Evolutionary conservation across 371 early-diverging fungal species (phyloP), one percentile per base, ranked within the genome.

Genomic region (Dichotomocladium elegans): DNA sequence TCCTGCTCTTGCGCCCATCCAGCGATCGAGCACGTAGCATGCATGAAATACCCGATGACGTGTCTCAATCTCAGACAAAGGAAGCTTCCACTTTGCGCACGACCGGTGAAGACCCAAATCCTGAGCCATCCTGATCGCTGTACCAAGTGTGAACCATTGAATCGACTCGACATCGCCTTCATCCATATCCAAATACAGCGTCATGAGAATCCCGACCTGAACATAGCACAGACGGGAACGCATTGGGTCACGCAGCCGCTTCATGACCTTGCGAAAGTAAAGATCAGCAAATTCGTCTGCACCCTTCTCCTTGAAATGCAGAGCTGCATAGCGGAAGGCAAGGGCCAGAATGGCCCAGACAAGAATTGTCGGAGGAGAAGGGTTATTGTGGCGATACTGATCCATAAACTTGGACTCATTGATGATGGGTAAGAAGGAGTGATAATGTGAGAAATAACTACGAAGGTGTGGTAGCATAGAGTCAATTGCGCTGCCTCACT

Each of bases 71-170:
- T 87, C 83, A 22, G 70, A 59, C 1, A 58, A 48, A 21, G 80
- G 77, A 17, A 82, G 55, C 34, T 76, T 71, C 72, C 81, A 77
- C 42, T 77, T 66, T 4, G 63, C 47, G 49, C 75, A 77, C 11
- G 80, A 80, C 25, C 85, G 77, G 57, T 87, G 87, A 52, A 87
- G 63, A 0, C 87, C 87, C 41, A 87, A 40, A 51, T 87, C 87
- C 56, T 85, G 83, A 4, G 85, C 85, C 79, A 83, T 79, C 10
- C 85, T 73, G 24, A 79, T 83, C 4, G 87, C 85, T 51, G 66
- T 74, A 11, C 87, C 87, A 12, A 82, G 65, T 15, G 69, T 74
- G 56, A 68, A 75, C 83, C 83, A 85, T 51, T 77, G 77, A 14
- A 68, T 47, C 10, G 69, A 68, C 11, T 77, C 77, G 4, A 63